These are phyloP conservation scores for Acidomyces sp. DNA, from an alignment of 495 filamentous ascomycete species.

Conservation along the genomic window DNA sequence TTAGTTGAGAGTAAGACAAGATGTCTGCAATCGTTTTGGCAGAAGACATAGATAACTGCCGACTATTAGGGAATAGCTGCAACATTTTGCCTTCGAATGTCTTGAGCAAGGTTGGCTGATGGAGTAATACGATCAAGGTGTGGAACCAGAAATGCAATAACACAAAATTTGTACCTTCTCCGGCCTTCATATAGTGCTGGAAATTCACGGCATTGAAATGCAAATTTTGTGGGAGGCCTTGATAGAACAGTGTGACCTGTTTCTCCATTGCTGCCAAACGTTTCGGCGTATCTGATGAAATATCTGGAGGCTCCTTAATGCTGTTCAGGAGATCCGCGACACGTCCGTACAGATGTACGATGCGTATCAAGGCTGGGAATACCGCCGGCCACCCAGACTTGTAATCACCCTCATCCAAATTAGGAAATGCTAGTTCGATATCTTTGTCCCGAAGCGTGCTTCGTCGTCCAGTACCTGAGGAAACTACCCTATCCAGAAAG, in stretches of 20 bases:
- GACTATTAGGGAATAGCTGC: conserved; percentile 60
- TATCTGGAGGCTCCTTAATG: conserved; percentile 59
- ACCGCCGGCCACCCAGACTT: conserved; percentile 55
- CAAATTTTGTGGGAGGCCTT: conserved; percentile 54
- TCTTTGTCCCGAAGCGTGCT: conserved; percentile 71
- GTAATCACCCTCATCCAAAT: conserved; percentile 44
- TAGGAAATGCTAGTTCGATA: conserved; percentile 63
- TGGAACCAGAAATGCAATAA: conserved; percentile 90
- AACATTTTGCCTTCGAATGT: conserved; percentile 58
- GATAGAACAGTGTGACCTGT: conserved; percentile 67
- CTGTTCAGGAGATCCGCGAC: conserved; percentile 75
- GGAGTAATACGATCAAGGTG: conserved; percentile 68
- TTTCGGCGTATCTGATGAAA: conserved; percentile 56
- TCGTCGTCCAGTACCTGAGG: conserved; percentile 66
- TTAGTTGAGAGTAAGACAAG: conserved; percentile 60
- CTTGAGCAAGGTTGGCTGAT: conserved; percentile 67
- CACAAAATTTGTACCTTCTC: conserved; percentile 72
- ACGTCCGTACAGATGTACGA: conserved; percentile 71
- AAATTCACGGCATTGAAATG: conserved; percentile 73
- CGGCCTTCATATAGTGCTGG: conserved; percentile 57
- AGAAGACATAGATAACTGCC: conserved; percentile 72
- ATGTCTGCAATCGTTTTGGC: conserved; percentile 84
- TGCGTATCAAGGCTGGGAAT: conserved; percentile 64
- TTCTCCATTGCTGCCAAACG: conserved; percentile 59
- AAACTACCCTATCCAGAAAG: conserved; percentile 72